These are phyloP conservation scores for Fraxinus latifolia DNA, from an alignment of 305 asterid genomes.

Conservation along the genomic window DNA sequence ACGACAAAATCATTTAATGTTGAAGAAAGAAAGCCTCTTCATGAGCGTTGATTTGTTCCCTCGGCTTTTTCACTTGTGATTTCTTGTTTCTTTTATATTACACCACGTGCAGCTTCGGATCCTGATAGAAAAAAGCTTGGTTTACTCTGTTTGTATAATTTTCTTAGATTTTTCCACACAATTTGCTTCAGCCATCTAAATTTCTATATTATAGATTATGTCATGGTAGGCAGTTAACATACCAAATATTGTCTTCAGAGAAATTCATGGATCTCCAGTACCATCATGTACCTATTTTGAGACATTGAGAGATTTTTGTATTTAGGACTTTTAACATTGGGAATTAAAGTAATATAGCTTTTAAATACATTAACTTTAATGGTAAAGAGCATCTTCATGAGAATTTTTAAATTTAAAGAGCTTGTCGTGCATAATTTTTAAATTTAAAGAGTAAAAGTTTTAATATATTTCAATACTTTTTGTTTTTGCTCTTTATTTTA, in stretches of 20 bases:
- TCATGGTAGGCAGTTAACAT: background rate
- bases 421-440: background rate
- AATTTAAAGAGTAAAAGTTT: background rate
- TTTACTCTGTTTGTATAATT: slow-evolving; percentile 34
- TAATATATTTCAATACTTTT: background rate
- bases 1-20: slow-evolving; percentile 16
- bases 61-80: slow-evolving; percentile 25
- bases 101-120: slow-evolving; percentile 7
- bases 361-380: background rate
- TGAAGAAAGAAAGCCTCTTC: slow-evolving; percentile 8
- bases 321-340: background rate
- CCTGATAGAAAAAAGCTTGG: slow-evolving; percentile 14
- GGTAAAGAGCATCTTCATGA: background rate
- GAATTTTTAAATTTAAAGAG: background rate
- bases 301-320: background rate
- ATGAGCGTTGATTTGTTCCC: slow-evolving; percentile 24
- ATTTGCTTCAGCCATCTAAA: background rate
- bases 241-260: background rate
- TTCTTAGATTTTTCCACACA: slow-evolving; percentile 8
- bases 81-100: slow-evolving; percentile 17
- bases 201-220: background rate
- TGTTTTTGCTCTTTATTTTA: background rate
- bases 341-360: background rate
- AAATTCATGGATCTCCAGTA: background rate
- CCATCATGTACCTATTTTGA: background rate